phyloP scores from a whole-genome alignment of 2,329 filamentous ascomycete species.

The Dryadomyces sulphureus region DNA sequence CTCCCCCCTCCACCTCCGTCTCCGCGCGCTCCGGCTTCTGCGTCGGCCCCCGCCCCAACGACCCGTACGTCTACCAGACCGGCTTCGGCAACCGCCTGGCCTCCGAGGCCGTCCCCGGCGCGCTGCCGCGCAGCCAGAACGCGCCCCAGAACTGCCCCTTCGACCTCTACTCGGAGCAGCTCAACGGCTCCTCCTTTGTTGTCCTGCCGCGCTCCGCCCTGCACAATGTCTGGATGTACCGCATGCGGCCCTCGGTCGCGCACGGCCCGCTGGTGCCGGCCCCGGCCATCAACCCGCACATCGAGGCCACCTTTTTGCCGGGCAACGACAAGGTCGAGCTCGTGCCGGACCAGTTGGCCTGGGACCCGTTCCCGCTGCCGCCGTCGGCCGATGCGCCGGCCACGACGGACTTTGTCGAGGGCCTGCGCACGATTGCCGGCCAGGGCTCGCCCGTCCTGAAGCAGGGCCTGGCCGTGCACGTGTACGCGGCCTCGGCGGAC shows the following conservation, averaged over 20 bases:
- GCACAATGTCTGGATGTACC: slow-evolving; percentile 21
- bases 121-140: slow-evolving; percentile 28
- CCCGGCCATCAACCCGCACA: slow-evolving; percentile 10
- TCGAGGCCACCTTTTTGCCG: slow-evolving; percentile 28
- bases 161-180: slow-evolving; percentile 30
- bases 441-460: slow-evolving; percentile 32
- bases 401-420: slow-evolving; percentile 25
- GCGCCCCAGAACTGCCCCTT: slow-evolving; percentile 26
- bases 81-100: slow-evolving; percentile 39
- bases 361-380: slow-evolving; percentile 27
- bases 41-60: slow-evolving; percentile 8
- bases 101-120: slow-evolving; percentile 29
- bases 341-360: slow-evolving; percentile 19
- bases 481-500: slow-evolving; percentile 29
- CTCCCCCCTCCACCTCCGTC: no score
- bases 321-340: slow-evolving; percentile 29
- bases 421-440: slow-evolving; percentile 32
- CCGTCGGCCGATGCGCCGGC: slow-evolving; percentile 11
- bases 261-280: slow-evolving; percentile 12
- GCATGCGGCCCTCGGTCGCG: slow-evolving; percentile 18
- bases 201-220: slow-evolving; percentile 15
- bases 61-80: slow-evolving; percentile 38
- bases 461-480: slow-evolving; percentile 33
- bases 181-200: slow-evolving; percentile 26
- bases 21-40: not conserved